Evolutionary conservation across 169 alveolate genomes (phyloP).

Genomic region (Condylostoma magnum): DNA sequence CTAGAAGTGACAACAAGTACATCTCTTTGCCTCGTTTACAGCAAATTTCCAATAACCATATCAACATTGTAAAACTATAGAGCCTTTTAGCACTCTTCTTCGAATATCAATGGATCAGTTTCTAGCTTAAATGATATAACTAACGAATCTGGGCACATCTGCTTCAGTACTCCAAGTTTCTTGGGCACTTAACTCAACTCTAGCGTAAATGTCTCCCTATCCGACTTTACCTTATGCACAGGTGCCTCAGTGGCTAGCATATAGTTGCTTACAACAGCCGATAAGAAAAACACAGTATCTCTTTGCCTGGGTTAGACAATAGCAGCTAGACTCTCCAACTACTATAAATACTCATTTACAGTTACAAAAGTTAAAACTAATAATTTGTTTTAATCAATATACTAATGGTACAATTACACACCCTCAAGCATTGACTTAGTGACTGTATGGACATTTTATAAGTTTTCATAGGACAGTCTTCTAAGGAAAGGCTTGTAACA

Average conservation of each 20-base stretch:
- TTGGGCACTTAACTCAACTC: conserved; percentile 64
- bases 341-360: conserved; percentile 48
- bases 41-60: conserved; percentile 57
- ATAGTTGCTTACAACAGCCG: conserved; percentile 91
- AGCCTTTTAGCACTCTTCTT: conserved; percentile 42
- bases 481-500: conserved; percentile 54
- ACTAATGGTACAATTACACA: conserved; percentile 21
- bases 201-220: conserved; percentile 23
- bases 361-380: conserved; percentile 54
- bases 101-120: conserved; percentile 55
- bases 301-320: conserved; percentile 1
- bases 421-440: background rate
- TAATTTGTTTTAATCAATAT: conserved; percentile 32
- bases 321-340: conserved; percentile 37
- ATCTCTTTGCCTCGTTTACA: conserved; percentile 40
- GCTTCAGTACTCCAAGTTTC: conserved; percentile 36
- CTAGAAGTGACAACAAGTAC: background rate
- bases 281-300: conserved; percentile 44
- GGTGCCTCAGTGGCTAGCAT: conserved; percentile 60
- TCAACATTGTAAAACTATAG: conserved; percentile 51
- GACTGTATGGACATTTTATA: background rate
- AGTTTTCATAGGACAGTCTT: conserved; percentile 15
- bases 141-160: conserved; percentile 31
- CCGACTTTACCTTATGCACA: conserved; percentile 17
- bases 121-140: conserved; percentile 69